Percentiles rank a stretch among this genome's conserved stretches.
Conservation (phyloP, 192 early-diverging fungal genomes). For the Entomortierella chlamydospora region DNA sequence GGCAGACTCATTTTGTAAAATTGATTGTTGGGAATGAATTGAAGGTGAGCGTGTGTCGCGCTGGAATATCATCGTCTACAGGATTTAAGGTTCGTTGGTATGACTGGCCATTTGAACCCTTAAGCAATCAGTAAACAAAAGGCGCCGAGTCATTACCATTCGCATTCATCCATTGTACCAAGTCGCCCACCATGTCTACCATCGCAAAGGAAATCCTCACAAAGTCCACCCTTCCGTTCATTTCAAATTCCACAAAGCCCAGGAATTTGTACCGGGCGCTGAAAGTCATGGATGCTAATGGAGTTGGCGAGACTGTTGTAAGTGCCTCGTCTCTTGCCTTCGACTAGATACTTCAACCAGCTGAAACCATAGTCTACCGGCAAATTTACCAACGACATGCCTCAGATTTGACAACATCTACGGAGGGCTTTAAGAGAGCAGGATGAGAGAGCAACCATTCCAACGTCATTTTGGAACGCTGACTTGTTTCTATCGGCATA, state of each 20-base stretch:
- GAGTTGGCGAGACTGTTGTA: slow-evolving; percentile 52
- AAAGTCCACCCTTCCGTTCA: slow-evolving; percentile 48
- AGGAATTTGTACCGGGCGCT: slow-evolving; percentile 45
- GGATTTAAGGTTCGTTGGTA: too few relatives aligned
- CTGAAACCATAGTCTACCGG: too few relatives aligned
- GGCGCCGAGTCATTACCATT: background rate
- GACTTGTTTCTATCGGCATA: too few relatives aligned
- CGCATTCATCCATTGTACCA: background rate
- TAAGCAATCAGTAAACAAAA: slow-evolving; percentile 18
- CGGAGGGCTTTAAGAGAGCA: too few relatives aligned
- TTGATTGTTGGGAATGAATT: background rate
- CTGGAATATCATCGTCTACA: too few relatives aligned
- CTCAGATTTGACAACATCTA: too few relatives aligned
- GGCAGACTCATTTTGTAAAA: slow-evolving; percentile 21
- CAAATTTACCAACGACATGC: too few relatives aligned
- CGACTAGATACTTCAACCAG: too few relatives aligned
- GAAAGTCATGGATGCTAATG: slow-evolving; percentile 50
- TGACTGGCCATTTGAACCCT: too few relatives aligned
- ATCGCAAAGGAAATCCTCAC: slow-evolving; percentile 55
- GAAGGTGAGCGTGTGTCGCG: too few relatives aligned
- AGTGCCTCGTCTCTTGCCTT: slow-evolving; percentile 1
- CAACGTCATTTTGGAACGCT: too few relatives aligned
- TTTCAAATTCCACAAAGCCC: slow-evolving; percentile 41
- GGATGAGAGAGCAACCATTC: too few relatives aligned
- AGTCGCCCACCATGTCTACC: slow-evolving; percentile 31